Percentiles rank a stretch among this genome's conserved stretches.
Conservation (phyloP, 176 grass and related monocot genomes). For the Avena insularis region DNA sequence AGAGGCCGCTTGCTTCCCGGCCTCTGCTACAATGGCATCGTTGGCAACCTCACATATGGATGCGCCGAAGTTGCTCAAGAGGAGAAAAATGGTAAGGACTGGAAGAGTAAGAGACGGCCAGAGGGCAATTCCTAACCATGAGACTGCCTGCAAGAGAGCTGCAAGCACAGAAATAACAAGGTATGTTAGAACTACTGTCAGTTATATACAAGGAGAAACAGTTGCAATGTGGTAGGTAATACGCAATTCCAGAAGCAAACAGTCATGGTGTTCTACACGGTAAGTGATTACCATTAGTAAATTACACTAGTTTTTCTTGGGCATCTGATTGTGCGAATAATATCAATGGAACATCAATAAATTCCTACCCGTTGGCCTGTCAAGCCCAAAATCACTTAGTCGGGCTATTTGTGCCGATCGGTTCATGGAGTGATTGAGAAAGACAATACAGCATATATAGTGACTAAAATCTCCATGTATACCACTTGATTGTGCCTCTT, state of each 20-base stretch:
- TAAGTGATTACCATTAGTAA: neutral
- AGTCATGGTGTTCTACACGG: neutral
- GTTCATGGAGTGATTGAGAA: neutral
- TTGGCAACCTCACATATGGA: constrained; percentile 98
- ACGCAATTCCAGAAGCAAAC: neutral
- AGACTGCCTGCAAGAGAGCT: constrained; percentile 93
- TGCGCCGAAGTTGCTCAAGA: constrained; percentile 94
- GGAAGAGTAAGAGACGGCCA: constrained; percentile 74
- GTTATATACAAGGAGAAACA: constrained; percentile 33
- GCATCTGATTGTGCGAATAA: neutral
- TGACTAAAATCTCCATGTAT: neutral
- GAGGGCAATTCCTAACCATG: constrained; percentile 81
- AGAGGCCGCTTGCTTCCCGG: constrained; percentile 60
- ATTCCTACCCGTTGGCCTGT: neutral
- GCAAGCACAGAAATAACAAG: constrained; percentile 50
- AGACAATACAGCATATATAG: neutral
- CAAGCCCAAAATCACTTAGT: neutral
- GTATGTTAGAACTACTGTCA: constrained; percentile 24
- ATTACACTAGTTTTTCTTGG: neutral
- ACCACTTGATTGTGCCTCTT: neutral
- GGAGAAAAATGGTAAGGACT: constrained; percentile 78
- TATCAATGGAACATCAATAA: neutral
- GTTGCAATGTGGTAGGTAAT: neutral
- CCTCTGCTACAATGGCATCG: constrained; percentile 92
- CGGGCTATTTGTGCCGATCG: neutral